phyloP scores from a whole-genome alignment of 139 green algal genomes.

The Ettlia oleoabundans region DNA sequence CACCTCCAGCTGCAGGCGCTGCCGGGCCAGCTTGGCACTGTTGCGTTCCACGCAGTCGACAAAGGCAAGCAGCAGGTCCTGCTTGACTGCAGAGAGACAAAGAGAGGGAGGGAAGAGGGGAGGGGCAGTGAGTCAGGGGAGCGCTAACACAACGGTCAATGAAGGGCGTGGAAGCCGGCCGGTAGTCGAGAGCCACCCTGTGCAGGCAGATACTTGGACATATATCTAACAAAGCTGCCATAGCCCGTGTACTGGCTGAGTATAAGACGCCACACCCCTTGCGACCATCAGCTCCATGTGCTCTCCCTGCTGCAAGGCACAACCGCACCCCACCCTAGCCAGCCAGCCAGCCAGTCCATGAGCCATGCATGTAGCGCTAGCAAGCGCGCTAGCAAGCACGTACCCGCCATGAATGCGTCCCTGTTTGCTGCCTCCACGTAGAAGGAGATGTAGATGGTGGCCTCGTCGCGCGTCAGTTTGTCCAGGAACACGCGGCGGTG shows the following conservation, averaged over 20 bases:
- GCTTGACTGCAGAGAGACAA: slow-evolving; percentile 60
- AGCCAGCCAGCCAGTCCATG: too few relatives aligned
- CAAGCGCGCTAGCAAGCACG: too few relatives aligned
- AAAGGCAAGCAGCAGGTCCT: slow-evolving; percentile 85
- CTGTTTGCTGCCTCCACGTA: slow-evolving; percentile 81
- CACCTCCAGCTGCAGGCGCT: slow-evolving; percentile 53
- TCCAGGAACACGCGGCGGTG: slow-evolving; percentile 90
- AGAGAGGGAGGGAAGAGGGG: background rate
- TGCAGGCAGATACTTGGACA: too few relatives aligned
- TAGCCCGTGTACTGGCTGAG: too few relatives aligned
- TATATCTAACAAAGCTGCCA: too few relatives aligned
- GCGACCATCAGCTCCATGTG: background rate
- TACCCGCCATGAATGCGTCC: slow-evolving; percentile 83
- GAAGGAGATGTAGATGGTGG: slow-evolving; percentile 79
- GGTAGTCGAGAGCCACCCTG: background rate
- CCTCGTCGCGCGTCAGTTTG: slow-evolving; percentile 76
- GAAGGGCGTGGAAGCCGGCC: background rate
- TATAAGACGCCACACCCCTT: too few relatives aligned
- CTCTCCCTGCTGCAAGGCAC: background rate
- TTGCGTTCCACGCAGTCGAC: slow-evolving; percentile 86
- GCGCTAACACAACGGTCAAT: background rate
- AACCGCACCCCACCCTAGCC: too few relatives aligned
- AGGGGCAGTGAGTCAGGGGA: too few relatives aligned
- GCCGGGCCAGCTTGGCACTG: slow-evolving; percentile 73
- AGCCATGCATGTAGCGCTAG: too few relatives aligned